Conservation (phyloP, 768 basidiomycete species). For the Amanita polypyramis region DNA sequence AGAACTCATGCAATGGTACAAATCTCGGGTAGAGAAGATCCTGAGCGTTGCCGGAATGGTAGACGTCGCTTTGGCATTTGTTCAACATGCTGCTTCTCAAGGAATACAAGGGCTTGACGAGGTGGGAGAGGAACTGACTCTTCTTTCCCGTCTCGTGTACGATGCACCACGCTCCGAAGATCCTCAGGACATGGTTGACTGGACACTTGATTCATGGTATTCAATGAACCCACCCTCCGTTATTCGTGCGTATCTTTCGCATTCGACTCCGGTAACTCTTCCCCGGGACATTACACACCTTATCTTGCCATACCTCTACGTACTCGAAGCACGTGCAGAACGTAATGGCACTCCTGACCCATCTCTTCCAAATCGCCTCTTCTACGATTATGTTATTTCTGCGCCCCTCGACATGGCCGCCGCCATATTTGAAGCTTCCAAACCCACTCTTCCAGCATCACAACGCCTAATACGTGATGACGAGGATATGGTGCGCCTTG, state of each 20-base stretch:
- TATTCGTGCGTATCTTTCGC: constrained; percentile 63
- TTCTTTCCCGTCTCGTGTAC: constrained; percentile 82
- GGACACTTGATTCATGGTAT: constrained; percentile 71
- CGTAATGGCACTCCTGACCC: constrained; percentile 66
- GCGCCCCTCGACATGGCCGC: constrained; percentile 59
- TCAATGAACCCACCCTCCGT: constrained; percentile 53
- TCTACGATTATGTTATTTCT: constrained; percentile 64
- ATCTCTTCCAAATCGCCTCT: constrained; percentile 46
- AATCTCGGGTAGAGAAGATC: constrained; percentile 45
- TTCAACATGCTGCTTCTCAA: constrained; percentile 81
- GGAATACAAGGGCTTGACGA: constrained; percentile 72
- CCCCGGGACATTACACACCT: constrained; percentile 61
- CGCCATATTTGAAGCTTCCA: constrained; percentile 82
- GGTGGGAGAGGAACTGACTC: constrained; percentile 84
- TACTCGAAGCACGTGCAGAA: constrained; percentile 83
- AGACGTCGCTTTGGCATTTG: constrained; percentile 64
- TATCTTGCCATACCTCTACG: constrained; percentile 88
- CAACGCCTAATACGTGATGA: constrained; percentile 75
- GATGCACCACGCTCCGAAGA: constrained; percentile 48
- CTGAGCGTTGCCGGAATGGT: constrained; percentile 64
- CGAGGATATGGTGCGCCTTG: constrained; percentile 75
- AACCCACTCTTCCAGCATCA: constrained; percentile 65
- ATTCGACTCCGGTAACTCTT: constrained; percentile 58
- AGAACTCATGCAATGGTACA: constrained; percentile 71
- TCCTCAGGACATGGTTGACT: constrained; percentile 36